phyloP scores from a whole-genome alignment of 169 alveolate genomes.

The Plasmodium ovale region DNA sequence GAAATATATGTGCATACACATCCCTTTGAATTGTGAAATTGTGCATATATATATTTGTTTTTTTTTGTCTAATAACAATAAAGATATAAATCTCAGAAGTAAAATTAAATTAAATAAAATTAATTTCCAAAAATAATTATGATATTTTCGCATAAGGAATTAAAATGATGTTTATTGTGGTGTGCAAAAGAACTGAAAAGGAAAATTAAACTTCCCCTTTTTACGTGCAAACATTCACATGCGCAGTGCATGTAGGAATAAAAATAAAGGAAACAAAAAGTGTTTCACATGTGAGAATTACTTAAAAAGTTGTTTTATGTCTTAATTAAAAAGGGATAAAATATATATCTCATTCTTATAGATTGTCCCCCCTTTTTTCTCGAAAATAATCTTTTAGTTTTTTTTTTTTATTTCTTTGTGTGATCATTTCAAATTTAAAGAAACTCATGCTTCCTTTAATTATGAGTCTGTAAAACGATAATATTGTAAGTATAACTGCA shows the following conservation, averaged over 20 bases:
- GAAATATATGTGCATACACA: not conserved
- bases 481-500: slow-evolving; percentile 6
- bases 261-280: not conserved
- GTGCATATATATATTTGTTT: too few relatives aligned
- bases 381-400: not conserved
- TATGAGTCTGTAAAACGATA: not conserved
- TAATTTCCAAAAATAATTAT: slow-evolving; percentile 20
- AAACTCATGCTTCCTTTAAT: not conserved
- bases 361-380: not conserved
- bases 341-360: not conserved
- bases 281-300: not conserved
- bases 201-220: slow-evolving; percentile 13
- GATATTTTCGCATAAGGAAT: not conserved
- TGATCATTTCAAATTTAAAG: slow-evolving; percentile 15
- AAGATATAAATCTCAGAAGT: not conserved
- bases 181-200: slow-evolving; percentile 37
- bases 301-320: slow-evolving; percentile 12
- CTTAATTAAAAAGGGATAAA: not conserved
- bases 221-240: too few relatives aligned
- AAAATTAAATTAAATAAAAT: slow-evolving; percentile 13
- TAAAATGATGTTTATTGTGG: slow-evolving; percentile 7
- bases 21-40: too few relatives aligned
- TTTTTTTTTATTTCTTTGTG: slow-evolving; percentile 3
- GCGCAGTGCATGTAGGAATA: not conserved
- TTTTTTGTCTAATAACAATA: slow-evolving; percentile 19